phyloP scores from a whole-genome alignment of 495 filamentous ascomycete species.

The Clavariopsis aquatica region DNA sequence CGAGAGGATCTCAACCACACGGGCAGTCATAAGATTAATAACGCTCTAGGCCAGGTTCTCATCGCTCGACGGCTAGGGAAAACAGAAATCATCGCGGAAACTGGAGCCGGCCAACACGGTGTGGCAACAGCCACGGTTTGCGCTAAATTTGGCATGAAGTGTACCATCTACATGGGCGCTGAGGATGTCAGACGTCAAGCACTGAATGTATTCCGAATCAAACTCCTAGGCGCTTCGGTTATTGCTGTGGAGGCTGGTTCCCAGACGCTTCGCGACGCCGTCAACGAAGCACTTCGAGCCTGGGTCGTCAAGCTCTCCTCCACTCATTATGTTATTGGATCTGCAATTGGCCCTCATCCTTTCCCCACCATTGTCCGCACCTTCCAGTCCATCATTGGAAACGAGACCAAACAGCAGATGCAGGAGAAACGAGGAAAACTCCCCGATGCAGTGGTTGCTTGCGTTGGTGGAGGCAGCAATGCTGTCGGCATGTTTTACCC shows the following conservation, averaged over 20 bases:
- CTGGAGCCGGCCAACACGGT: conserved; percentile 94
- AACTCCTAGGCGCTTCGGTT: conserved; percentile 87
- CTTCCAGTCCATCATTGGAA: conserved; percentile 91
- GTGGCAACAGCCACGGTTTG: conserved; percentile 95
- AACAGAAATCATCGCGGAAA: conserved; percentile 92
- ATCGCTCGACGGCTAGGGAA: conserved; percentile 82
- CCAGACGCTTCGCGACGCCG: conserved; percentile 85
- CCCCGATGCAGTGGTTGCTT: conserved; percentile 93
- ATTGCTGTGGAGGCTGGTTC: conserved; percentile 84
- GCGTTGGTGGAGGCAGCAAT: conserved; percentile 91
- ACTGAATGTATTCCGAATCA: conserved; percentile 94
- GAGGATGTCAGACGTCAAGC: conserved; percentile 93
- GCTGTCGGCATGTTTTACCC: conserved; percentile 96
- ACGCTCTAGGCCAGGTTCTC: conserved; percentile 86
- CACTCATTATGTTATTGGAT: conserved; percentile 97
- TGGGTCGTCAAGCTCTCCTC: conserved; percentile 85
- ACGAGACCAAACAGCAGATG: conserved; percentile 91
- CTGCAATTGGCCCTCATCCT: conserved; percentile 90
- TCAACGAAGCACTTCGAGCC: conserved; percentile 87
- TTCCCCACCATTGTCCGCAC: conserved; percentile 96
- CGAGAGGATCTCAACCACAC: conserved; percentile 85
- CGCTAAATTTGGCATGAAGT: conserved; percentile 94
- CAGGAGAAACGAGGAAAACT: conserved; percentile 76
- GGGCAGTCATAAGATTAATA: conserved; percentile 95
- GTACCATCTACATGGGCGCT: conserved; percentile 93